Conservation (phyloP, 495 filamentous ascomycete species). For the Podospora conica region DNA sequence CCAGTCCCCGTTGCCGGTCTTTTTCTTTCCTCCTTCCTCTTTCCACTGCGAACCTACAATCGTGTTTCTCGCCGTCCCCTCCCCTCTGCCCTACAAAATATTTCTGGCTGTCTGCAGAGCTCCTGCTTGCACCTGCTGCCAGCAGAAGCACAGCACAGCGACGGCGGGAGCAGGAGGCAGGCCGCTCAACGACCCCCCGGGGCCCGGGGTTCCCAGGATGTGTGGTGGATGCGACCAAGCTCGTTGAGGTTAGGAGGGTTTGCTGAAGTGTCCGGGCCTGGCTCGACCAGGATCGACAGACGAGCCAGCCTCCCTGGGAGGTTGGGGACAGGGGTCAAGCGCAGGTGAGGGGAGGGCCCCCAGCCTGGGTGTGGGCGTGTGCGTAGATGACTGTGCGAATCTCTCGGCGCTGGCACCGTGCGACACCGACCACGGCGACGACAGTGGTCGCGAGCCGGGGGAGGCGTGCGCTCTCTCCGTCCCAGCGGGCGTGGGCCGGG, state of each 20-base stretch:
- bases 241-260: conserved; percentile 21
- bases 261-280: conserved; percentile 20
- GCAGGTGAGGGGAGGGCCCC: conserved; percentile 5
- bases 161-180: conserved; percentile 12
- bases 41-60: not conserved
- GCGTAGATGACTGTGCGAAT: conserved; percentile 17
- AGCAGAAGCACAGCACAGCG: not conserved
- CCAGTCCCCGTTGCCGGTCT: not conserved
- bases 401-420: conserved; percentile 3
- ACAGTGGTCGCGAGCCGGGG: conserved; percentile 10
- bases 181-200: conserved; percentile 8
- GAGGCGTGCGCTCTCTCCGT: conserved; percentile 22
- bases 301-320: conserved; percentile 22
- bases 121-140: not conserved
- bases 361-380: conserved; percentile 13
- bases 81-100: too few species aligned
- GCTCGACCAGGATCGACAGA: conserved; percentile 21
- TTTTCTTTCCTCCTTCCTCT: too few species aligned
- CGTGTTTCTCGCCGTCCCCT: too few species aligned
- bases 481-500: conserved; percentile 17
- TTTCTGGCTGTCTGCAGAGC: not conserved
- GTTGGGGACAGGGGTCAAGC: conserved; percentile 19
- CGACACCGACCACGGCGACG: conserved; percentile 14
- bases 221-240: conserved; percentile 10
- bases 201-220: conserved; percentile 15